phyloP scores from a whole-genome alignment of 495 filamentous ascomycete genomes.

The Cairneyella variabilis region DNA sequence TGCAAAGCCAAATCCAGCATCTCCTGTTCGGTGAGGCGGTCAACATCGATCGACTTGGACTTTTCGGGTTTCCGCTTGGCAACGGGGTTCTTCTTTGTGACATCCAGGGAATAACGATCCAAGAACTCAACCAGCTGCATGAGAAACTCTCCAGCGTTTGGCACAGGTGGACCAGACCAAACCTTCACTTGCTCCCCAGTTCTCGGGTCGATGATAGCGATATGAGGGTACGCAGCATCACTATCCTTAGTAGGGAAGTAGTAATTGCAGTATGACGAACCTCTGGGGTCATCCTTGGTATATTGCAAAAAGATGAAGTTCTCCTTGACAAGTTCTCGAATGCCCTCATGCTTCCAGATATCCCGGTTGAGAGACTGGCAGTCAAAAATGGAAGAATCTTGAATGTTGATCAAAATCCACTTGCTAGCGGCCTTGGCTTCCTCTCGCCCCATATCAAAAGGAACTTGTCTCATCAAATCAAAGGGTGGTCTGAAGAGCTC shows the following conservation, averaged over 20 bases:
- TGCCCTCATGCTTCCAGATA: slow-evolving; percentile 81
- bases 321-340: slow-evolving; percentile 76
- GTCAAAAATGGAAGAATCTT: slow-evolving; percentile 86
- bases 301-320: slow-evolving; percentile 96
- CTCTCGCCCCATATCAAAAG: slow-evolving; percentile 78
- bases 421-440: slow-evolving; percentile 81
- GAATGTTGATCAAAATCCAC: slow-evolving; percentile 93
- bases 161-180: slow-evolving; percentile 81
- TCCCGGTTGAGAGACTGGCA: slow-evolving; percentile 92
- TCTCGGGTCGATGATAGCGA: slow-evolving; percentile 90
- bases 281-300: slow-evolving; percentile 71
- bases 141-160: slow-evolving; percentile 75
- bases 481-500: slow-evolving; percentile 91
- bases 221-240: slow-evolving; percentile 77
- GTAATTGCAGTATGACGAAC: slow-evolving; percentile 76
- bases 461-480: slow-evolving; percentile 70
- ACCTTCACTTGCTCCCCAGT: slow-evolving; percentile 97
- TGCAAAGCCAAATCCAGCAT: slow-evolving; percentile 91
- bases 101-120: slow-evolving; percentile 86
- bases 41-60: slow-evolving; percentile 65
- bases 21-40: slow-evolving; percentile 92
- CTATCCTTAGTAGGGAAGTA: slow-evolving; percentile 75
- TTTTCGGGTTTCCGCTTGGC: slow-evolving; percentile 71
- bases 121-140: slow-evolving; percentile 93
- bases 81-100: slow-evolving; percentile 87